Conservation (phyloP, 352 stramenopile species). For the Pythium periplocum region DNA sequence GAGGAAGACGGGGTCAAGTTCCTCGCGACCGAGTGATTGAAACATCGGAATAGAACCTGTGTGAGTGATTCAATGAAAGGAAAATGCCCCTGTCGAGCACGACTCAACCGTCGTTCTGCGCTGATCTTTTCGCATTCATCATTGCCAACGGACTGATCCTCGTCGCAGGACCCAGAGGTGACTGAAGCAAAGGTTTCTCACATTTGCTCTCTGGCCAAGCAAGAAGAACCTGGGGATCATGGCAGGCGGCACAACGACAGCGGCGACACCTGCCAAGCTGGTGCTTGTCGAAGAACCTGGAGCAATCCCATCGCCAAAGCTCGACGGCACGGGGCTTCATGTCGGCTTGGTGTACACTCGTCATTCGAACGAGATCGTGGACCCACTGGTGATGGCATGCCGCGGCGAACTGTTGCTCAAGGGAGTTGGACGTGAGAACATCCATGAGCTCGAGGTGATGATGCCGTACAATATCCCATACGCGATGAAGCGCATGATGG, state of each 20-base stretch:
- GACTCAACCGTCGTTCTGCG: too few species aligned
- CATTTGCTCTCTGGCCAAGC: too few species aligned
- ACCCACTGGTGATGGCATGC: slow-evolving; percentile 18
- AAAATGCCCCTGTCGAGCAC: too few species aligned
- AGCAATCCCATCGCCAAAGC: slow-evolving; percentile 18
- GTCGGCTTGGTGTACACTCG: slow-evolving; percentile 19
- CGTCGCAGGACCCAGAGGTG: too few species aligned
- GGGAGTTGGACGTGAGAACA: slow-evolving; percentile 17
- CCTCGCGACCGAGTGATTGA: slow-evolving; percentile 42
- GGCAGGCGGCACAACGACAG: too few species aligned
- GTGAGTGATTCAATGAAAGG: too few species aligned
- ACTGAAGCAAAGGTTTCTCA: too few species aligned
- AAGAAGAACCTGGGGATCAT: too few species aligned
- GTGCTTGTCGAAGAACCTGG: slow-evolving; percentile 36
- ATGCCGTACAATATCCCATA: slow-evolving; percentile 23
- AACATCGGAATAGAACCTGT: too few species aligned
- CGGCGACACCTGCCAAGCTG: background rate
- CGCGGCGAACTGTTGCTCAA: slow-evolving; percentile 25
- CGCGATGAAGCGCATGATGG: slow-evolving; percentile 19
- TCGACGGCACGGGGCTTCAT: slow-evolving; percentile 12
- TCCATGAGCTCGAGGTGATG: slow-evolving; percentile 23
- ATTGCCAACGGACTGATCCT: too few species aligned
- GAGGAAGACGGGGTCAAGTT: slow-evolving; percentile 88
- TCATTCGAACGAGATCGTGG: slow-evolving; percentile 18
- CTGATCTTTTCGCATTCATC: too few species aligned